Conservation (phyloP, 2,329 filamentous ascomycete genomes). For the Botrytis porri region DNA sequence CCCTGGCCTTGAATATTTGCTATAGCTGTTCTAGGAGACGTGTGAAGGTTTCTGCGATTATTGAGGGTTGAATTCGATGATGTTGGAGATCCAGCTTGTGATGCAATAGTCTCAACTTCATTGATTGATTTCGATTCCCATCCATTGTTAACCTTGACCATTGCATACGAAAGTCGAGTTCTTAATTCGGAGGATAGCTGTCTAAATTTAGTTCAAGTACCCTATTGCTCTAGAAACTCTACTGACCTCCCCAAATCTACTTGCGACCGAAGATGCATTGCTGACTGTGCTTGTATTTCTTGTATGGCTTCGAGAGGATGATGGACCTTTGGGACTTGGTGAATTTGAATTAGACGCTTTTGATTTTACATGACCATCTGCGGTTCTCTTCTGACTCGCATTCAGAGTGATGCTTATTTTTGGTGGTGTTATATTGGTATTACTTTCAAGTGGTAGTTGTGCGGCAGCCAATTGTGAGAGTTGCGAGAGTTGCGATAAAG, state of each 20-base stretch:
- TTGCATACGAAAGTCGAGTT: slow-evolving; percentile 84
- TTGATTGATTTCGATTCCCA: slow-evolving; percentile 78
- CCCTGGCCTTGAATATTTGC: slow-evolving; percentile 38
- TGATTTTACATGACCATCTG: slow-evolving; percentile 69
- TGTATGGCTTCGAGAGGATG: slow-evolving; percentile 52
- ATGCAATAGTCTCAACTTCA: slow-evolving; percentile 72
- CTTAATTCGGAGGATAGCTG: slow-evolving; percentile 61
- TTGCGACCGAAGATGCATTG: slow-evolving; percentile 57
- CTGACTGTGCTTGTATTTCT: slow-evolving; percentile 70
- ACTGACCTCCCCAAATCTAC: slow-evolving; percentile 73
- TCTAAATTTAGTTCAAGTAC: slow-evolving; percentile 25
- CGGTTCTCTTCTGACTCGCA: slow-evolving; percentile 67
- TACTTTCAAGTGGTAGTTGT: slow-evolving; percentile 41
- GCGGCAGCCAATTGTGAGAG: slow-evolving; percentile 55
- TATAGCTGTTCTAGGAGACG: slow-evolving; percentile 51
- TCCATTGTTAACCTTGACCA: slow-evolving; percentile 87
- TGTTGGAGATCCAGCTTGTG: slow-evolving; percentile 62
- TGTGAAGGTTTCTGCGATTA: slow-evolving; percentile 49
- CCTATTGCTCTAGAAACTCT: slow-evolving; percentile 7
- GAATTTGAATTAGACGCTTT: slow-evolving; percentile 48
- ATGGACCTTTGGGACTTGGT: slow-evolving; percentile 34
- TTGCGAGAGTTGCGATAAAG: slow-evolving; percentile 53
- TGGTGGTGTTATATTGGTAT: slow-evolving; percentile 26
- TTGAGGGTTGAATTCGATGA: slow-evolving; percentile 57
- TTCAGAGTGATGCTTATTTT: slow-evolving; percentile 29